Evolutionary conservation across 2,329 filamentous ascomycete species (phyloP).

Genomic region (Aspergillus vadensis): DNA sequence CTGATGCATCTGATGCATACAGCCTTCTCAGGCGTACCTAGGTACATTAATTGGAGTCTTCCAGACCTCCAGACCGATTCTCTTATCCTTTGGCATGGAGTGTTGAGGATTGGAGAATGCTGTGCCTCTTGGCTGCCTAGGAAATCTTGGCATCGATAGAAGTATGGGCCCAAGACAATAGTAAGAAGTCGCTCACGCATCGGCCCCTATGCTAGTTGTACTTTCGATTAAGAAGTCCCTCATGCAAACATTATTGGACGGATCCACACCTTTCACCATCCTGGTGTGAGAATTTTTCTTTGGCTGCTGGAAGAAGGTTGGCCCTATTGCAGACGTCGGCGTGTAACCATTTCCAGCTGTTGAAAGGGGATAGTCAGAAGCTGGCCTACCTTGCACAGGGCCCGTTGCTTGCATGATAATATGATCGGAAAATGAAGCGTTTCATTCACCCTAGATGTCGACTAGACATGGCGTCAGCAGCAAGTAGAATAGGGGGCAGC

Average conservation of each 20-base stretch:
- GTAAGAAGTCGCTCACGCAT: not conserved
- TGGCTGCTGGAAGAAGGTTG: not conserved
- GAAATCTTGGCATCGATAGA: not conserved
- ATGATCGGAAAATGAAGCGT: not conserved
- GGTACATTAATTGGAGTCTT: not conserved
- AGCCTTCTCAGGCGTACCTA: not conserved
- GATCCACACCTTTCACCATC: not conserved
- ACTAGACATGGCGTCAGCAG: not conserved
- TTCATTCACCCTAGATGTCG: not conserved
- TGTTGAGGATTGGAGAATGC: not conserved
- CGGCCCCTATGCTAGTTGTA: not conserved
- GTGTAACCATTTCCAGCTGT: not conserved
- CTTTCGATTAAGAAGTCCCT: not conserved
- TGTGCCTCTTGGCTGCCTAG: not conserved
- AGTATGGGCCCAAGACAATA: not conserved
- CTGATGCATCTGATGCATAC: slow-evolving; percentile 2
- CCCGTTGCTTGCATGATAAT: not conserved
- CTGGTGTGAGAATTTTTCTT: not conserved
- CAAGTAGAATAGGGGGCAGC: not conserved
- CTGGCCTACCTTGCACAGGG: not conserved
- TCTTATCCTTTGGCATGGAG: not conserved
- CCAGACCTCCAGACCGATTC: not conserved
- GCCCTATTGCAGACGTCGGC: not conserved
- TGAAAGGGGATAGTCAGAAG: not conserved
- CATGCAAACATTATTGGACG: not conserved